phyloP scores from a whole-genome alignment of 805 yeast species.

The Cyberlindnera euphorbiiphila region DNA sequence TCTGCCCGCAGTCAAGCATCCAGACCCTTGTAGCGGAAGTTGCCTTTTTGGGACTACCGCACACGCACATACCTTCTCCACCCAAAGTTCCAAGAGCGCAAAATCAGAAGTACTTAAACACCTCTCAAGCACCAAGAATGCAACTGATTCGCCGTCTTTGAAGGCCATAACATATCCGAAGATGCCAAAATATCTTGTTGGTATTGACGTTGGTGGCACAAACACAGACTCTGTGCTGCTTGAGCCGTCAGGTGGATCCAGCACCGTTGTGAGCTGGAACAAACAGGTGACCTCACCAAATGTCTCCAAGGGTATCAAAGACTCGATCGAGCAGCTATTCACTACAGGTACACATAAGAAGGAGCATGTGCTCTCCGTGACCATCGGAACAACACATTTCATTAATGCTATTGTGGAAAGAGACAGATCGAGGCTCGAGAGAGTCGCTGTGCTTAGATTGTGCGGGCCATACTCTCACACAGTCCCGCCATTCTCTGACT shows the following conservation, averaged over 20 bases:
- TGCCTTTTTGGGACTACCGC: too few species aligned
- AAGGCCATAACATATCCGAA: too few species aligned
- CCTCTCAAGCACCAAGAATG: too few species aligned
- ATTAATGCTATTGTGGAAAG: conserved; percentile 48
- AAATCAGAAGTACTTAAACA: neutral
- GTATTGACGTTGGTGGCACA: conserved; percentile 52
- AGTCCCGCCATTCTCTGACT: conserved; percentile 41
- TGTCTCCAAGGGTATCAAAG: conserved; percentile 40
- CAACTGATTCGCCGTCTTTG: too few species aligned
- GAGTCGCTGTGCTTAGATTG: conserved; percentile 43
- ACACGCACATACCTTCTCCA: too few species aligned
- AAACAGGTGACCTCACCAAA: conserved; percentile 42
- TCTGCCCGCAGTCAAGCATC: too few species aligned
- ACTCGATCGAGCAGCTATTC: conserved; percentile 35
- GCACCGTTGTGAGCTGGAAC: conserved; percentile 39
- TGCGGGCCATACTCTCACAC: conserved; percentile 40
- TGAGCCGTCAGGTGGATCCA: conserved; percentile 31
- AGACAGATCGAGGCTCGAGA: conserved; percentile 38
- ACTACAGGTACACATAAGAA: conserved; percentile 20
- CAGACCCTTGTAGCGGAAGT: too few species aligned
- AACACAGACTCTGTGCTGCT: conserved; percentile 46
- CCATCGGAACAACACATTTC: conserved; percentile 50
- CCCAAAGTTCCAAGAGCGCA: too few species aligned
- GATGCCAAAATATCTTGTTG: conserved; percentile 32
- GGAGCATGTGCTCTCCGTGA: conserved; percentile 38